Evolutionary conservation across 1,139 yeast genomes (phyloP).

Genomic region (Lodderomyces metapsilosis): DNA sequence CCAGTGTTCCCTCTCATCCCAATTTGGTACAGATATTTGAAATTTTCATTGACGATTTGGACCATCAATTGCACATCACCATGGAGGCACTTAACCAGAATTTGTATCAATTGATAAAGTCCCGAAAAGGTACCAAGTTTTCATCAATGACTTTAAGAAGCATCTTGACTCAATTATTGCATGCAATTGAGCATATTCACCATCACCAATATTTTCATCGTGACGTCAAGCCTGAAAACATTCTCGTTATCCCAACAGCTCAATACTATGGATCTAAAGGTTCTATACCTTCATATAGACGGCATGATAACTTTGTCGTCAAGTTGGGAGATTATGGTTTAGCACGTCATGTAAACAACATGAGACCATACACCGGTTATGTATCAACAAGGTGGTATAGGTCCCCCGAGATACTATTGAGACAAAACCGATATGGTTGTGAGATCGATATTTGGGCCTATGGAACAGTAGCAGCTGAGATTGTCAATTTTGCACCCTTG

Average conservation of each 20-base stretch:
- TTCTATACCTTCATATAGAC: constrained; percentile 37
- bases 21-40: constrained; percentile 74
- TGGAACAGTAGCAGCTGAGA: constrained; percentile 82
- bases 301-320: constrained; percentile 54
- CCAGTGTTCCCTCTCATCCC: constrained; percentile 68
- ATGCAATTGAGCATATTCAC: constrained; percentile 84
- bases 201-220: constrained; percentile 74
- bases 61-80: constrained; percentile 67
- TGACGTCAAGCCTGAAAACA: constrained; percentile 78
- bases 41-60: constrained; percentile 64
- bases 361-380: constrained; percentile 67
- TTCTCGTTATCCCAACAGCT: constrained; percentile 61
- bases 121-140: constrained; percentile 51
- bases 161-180: constrained; percentile 66
- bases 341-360: constrained; percentile 61
- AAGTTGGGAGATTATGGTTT: constrained; percentile 93
- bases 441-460: constrained; percentile 96
- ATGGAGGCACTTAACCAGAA: constrained; percentile 90
- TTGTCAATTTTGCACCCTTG: constrained; percentile 71
- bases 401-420: constrained; percentile 84
- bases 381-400: constrained; percentile 97
- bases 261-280: constrained; percentile 50
- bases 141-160: constrained; percentile 60
- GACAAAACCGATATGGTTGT: constrained; percentile 62
- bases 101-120: constrained; percentile 67